phyloP scores from a whole-genome alignment of 495 filamentous ascomycete genomes.

The Penicillium roqueforti region DNA sequence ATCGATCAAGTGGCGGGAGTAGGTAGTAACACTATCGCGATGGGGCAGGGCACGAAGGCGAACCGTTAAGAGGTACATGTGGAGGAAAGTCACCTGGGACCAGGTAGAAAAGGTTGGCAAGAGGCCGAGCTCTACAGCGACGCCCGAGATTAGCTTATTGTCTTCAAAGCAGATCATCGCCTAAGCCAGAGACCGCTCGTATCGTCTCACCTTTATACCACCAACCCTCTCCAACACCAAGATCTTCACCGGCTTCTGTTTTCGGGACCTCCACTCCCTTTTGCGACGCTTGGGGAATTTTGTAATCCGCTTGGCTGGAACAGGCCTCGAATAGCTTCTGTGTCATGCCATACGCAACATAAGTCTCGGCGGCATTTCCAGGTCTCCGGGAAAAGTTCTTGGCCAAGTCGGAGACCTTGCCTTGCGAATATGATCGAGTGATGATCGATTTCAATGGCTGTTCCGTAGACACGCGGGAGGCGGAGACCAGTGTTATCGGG shows the following conservation, averaged over 20 bases:
- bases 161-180: not conserved
- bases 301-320: slow-evolving; percentile 69
- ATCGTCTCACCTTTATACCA: slow-evolving; percentile 72
- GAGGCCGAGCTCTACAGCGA: slow-evolving; percentile 53
- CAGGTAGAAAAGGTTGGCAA: slow-evolving; percentile 85
- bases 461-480: not conserved
- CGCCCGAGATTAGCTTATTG: not conserved
- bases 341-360: slow-evolving; percentile 72
- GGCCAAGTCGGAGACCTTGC: slow-evolving; percentile 29
- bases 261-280: slow-evolving; percentile 55
- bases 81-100: slow-evolving; percentile 92
- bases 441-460: not conserved
- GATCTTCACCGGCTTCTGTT: slow-evolving; percentile 67
- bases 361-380: slow-evolving; percentile 56
- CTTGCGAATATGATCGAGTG: slow-evolving; percentile 10
- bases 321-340: slow-evolving; percentile 76
- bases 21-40: slow-evolving; percentile 51
- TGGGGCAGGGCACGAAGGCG: slow-evolving; percentile 71
- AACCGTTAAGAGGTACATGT: slow-evolving; percentile 92
- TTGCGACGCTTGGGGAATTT: slow-evolving; percentile 52
- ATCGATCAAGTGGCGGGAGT: slow-evolving; percentile 76
- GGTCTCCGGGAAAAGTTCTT: slow-evolving; percentile 31
- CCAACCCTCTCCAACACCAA: slow-evolving; percentile 69
- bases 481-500: not conserved
- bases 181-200: not conserved